phyloP scores from a whole-genome alignment of 331 rosid species.

The Saraca asoca region DNA sequence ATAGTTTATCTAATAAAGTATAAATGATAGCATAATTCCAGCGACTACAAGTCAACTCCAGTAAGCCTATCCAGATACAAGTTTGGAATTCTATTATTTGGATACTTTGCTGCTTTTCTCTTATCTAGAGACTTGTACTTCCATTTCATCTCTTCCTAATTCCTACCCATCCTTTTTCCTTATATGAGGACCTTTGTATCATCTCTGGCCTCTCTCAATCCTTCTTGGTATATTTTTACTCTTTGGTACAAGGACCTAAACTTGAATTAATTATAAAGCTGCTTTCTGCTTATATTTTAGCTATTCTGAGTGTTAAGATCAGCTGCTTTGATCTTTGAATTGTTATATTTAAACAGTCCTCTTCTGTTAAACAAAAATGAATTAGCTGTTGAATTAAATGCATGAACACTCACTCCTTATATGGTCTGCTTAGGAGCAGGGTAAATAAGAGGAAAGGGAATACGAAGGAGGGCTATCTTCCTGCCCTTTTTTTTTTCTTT shows the following conservation, averaged over 20 bases:
- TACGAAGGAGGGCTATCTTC: too few relatives aligned
- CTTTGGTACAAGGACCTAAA: neutral
- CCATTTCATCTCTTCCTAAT: neutral
- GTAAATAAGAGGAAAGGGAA: too few relatives aligned
- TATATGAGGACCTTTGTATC: neutral
- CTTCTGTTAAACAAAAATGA: neutral
- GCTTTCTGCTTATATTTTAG: constrained; percentile 8
- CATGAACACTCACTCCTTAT: neutral
- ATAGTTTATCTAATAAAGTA: neutral
- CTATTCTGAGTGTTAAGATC: neutral
- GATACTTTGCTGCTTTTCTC: neutral
- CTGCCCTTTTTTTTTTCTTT: too few relatives aligned
- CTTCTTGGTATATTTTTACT: neutral
- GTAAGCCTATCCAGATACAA: neutral
- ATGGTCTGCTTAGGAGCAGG: neutral
- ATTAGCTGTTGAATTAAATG: neutral
- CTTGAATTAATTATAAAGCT: neutral
- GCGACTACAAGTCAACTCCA: neutral
- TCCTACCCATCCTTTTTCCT: neutral
- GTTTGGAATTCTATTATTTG: neutral
- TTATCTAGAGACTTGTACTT: constrained; percentile 1
- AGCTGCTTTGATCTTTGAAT: neutral
- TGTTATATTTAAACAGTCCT: neutral
- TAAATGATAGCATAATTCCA: neutral
- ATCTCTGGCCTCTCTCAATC: neutral